Evolutionary conservation across 352 stramenopile species (phyloP).

Genomic region (Phytophthora brassicae): DNA sequence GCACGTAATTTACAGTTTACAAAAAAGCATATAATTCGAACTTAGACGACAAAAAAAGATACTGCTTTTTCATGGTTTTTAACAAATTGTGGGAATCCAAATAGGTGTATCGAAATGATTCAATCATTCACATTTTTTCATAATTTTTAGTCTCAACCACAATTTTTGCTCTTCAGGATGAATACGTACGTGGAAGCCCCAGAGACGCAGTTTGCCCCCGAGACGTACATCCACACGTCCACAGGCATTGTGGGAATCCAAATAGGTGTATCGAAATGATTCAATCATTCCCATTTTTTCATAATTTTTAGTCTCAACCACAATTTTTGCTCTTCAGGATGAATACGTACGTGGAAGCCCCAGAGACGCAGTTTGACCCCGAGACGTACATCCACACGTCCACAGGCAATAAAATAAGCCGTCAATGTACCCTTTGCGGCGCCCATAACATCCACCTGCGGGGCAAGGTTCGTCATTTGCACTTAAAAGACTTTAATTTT

Average conservation of each 20-base stretch:
- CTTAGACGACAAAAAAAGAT: too few species aligned
- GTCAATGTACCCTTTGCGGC: conserved; percentile 58
- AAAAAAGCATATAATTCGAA: too few species aligned
- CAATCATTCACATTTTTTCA: not conserved
- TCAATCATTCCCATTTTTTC: not conserved
- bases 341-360: conserved; percentile 60
- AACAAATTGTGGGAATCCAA: too few species aligned
- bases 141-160: not conserved
- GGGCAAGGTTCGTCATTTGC: conserved; percentile 44
- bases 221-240: conserved; percentile 69
- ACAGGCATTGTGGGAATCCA: too few species aligned
- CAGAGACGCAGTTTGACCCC: conserved; percentile 51
- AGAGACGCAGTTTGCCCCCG: conserved; percentile 49
- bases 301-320: not conserved
- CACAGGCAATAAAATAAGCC: conserved; percentile 74
- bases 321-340: conserved; percentile 22
- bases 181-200: conserved; percentile 60
- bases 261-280: not conserved
- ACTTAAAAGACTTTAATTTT: not conserved
- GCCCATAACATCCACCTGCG: conserved; percentile 77
- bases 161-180: conserved; percentile 27
- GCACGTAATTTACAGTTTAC: too few species aligned
- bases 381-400: conserved; percentile 70
- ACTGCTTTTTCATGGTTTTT: too few species aligned
- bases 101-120: not conserved